Conservation (phyloP, 306 rosid species). For the Cucurbita pepo region DNA sequence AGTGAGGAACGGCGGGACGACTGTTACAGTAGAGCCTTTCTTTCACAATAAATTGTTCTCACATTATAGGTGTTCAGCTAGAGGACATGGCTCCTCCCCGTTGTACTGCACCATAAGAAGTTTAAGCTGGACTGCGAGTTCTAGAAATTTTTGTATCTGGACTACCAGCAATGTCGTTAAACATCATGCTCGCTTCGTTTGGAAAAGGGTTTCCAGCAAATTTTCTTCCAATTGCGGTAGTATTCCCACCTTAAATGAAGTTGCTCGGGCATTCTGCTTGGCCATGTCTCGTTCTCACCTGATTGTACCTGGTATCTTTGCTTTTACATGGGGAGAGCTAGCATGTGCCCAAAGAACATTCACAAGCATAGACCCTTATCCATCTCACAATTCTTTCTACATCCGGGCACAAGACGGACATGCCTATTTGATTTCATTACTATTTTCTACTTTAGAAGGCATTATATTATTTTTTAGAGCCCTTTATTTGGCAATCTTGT, state of each 20-base stretch:
- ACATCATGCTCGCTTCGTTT: constrained; percentile 40
- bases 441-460: constrained; percentile 44
- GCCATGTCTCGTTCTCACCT: constrained; percentile 58
- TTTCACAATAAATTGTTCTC: constrained; percentile 30
- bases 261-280: constrained; percentile 82
- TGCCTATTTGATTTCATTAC: constrained; percentile 32
- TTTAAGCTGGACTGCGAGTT: constrained; percentile 10
- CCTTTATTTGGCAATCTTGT: constrained; percentile 52
- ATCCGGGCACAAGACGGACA: constrained; percentile 77
- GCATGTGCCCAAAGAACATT: constrained; percentile 53
- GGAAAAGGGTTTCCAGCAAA: constrained; percentile 48
- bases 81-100: constrained; percentile 25
- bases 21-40: constrained; percentile 27
- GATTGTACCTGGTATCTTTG: constrained; percentile 73
- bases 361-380: constrained; percentile 29
- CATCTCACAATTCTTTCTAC: constrained; percentile 39
- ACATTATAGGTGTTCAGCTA: constrained; percentile 22
- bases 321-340: constrained; percentile 60
- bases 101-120: constrained; percentile 25
- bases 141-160: constrained; percentile 25
- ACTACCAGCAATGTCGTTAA: constrained; percentile 28
- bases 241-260: constrained; percentile 41
- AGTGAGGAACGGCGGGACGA: constrained; percentile 32
- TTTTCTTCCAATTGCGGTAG: constrained; percentile 25
- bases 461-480: constrained; percentile 54